Conservation (phyloP, 2,329 filamentous ascomycete species). For the Didymella glomerata region DNA sequence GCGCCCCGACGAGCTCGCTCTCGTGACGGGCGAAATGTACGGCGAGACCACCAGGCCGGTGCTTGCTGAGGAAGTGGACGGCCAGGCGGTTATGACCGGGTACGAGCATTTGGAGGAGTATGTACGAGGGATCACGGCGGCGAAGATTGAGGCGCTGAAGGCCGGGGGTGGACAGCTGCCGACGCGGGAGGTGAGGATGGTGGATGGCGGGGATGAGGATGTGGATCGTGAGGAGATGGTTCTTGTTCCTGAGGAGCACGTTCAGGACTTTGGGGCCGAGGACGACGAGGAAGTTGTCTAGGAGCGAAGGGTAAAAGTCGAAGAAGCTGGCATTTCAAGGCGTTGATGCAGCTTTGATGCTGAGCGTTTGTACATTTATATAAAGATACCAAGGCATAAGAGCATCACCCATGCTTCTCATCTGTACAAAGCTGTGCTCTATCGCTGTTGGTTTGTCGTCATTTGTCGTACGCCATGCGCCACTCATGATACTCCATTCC, state of each 20-base stretch:
- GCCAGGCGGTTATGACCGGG: constrained; percentile 77
- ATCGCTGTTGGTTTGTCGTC: background rate
- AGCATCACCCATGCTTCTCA: background rate
- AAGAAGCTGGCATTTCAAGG: constrained; percentile 2
- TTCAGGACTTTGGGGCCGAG: constrained; percentile 1
- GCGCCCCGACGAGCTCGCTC: constrained; percentile 79
- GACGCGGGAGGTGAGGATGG: constrained; percentile 49
- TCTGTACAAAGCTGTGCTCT: background rate
- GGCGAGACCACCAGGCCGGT: constrained; percentile 65
- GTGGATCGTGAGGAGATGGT: constrained; percentile 45
- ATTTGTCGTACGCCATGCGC: background rate
- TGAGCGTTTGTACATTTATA: background rate
- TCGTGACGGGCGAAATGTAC: constrained; percentile 88
- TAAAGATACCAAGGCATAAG: constrained; percentile 15
- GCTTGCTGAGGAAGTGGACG: constrained; percentile 57
- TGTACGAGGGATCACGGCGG: constrained; percentile 93
- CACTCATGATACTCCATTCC: constrained; percentile 3
- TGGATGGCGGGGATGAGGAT: constrained; percentile 40
- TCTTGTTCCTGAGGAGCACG: constrained; percentile 30
- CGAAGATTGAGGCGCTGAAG: constrained; percentile 68
- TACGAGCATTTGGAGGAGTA: constrained; percentile 96
- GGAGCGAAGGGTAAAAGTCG: too few relatives aligned
- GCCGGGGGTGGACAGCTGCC: constrained; percentile 48
- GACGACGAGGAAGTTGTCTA: constrained; percentile 17
- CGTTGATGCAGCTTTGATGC: background rate